Conservation (phyloP, 139 green algal genomes). For the Auxenochlorella pyrenoidosa region DNA sequence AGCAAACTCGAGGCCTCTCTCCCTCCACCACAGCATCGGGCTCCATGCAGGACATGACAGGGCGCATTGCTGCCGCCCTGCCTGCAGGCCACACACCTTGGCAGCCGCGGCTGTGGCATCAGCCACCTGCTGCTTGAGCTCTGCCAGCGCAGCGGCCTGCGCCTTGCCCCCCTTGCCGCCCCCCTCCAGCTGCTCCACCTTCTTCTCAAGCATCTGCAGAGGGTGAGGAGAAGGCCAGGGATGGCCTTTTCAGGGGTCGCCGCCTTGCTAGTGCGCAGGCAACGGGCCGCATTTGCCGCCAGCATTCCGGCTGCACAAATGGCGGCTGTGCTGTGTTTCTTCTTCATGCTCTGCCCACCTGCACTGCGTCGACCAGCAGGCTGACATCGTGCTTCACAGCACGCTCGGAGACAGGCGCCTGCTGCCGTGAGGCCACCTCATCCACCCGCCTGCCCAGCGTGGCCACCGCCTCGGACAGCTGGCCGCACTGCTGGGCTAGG, state of each 20-base stretch:
- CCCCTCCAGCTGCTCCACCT: neutral
- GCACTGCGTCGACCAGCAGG: constrained; percentile 16
- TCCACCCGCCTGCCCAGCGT: neutral
- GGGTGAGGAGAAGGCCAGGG: neutral
- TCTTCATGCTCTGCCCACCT: neutral
- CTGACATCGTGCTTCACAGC: constrained; percentile 1
- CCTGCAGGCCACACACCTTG: constrained; percentile 2
- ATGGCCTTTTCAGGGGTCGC: too few relatives aligned
- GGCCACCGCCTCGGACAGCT: neutral
- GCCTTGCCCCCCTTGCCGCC: neutral
- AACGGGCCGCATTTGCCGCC: too few relatives aligned
- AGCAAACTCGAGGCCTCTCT: too few relatives aligned
- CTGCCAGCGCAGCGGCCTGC: neutral
- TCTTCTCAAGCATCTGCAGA: constrained; percentile 15
- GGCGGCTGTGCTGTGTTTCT: too few relatives aligned
- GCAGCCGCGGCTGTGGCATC: neutral
- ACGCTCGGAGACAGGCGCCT: neutral
- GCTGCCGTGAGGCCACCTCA: neutral
- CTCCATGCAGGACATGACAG: neutral
- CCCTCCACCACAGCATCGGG: too few relatives aligned
- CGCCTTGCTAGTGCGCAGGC: too few relatives aligned
- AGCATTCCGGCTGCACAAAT: too few relatives aligned
- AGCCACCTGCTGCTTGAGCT: neutral
- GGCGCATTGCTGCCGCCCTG: neutral
- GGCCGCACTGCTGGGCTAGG: neutral